Evolutionary conservation across 2,329 filamentous ascomycete species (phyloP).

Genomic region (Clonostachys byssicola): DNA sequence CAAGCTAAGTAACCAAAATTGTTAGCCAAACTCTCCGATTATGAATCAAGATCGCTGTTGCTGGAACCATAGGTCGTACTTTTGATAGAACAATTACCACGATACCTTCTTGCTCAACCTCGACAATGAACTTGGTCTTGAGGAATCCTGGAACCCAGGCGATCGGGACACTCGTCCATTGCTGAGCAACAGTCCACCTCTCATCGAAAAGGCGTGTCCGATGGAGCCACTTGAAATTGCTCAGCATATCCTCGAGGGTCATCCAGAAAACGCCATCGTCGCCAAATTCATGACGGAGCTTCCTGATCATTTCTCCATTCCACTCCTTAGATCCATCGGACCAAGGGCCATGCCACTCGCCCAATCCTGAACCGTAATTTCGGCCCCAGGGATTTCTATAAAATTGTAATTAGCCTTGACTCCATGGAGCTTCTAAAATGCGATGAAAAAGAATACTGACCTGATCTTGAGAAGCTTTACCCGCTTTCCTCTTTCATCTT

Average conservation of each 20-base stretch:
- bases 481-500: conserved; percentile 30
- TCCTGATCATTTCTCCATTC: conserved; percentile 68
- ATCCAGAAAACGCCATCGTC: conserved; percentile 58
- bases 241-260: conserved; percentile 36
- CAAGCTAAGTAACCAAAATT: too few relatives aligned
- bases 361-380: conserved; percentile 28
- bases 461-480: conserved; percentile 36
- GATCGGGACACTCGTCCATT: conserved; percentile 36
- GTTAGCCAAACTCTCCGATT: too few relatives aligned
- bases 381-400: conserved; percentile 68
- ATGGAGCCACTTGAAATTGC: conserved; percentile 37
- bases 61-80: conserved; percentile 5
- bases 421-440: too few relatives aligned
- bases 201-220: conserved; percentile 41
- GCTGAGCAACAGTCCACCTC: conserved; percentile 36
- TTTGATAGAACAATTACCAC: conserved; percentile 39
- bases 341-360: conserved; percentile 71
- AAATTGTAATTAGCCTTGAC: not conserved
- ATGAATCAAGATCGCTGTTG: not conserved
- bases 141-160: conserved; percentile 40
- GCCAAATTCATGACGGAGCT: conserved; percentile 61
- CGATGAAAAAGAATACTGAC: conserved; percentile 17
- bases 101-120: conserved; percentile 30
- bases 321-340: conserved; percentile 70
- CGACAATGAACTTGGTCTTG: conserved; percentile 35